Percentiles rank a stretch among this genome's conserved stretches.
These are phyloP conservation scores for Tulasnella sp. DNA, from an alignment of 768 basidiomycete genomes.

Conservation along the genomic window DNA sequence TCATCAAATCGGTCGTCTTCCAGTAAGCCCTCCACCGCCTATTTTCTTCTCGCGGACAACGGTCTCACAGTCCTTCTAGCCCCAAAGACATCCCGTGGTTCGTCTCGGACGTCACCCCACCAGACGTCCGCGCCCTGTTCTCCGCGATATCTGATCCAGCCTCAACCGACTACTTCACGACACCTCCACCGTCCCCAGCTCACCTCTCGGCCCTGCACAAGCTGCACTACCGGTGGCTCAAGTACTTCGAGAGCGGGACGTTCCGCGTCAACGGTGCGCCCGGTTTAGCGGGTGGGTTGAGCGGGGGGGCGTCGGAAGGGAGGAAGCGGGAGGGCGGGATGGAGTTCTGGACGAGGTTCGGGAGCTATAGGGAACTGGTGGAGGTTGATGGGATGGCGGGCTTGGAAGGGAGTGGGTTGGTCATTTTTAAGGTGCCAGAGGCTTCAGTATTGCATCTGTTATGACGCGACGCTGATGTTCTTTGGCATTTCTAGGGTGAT, in stretches of 20 bases:
- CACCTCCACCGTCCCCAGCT: neutral
- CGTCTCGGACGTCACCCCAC: constrained; percentile 85
- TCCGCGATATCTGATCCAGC: constrained; percentile 26
- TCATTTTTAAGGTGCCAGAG: constrained; percentile 65
- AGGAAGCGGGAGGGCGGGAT: constrained; percentile 17
- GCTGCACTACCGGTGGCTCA: constrained; percentile 62
- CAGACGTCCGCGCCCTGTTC: constrained; percentile 60
- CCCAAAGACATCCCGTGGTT: constrained; percentile 97
- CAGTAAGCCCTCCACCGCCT: constrained; percentile 46
- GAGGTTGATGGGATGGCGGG: constrained; percentile 38
- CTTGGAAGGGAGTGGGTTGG: constrained; percentile 48
- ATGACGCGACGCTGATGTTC: neutral
- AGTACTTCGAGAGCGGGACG: constrained; percentile 53
- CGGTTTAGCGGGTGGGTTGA: neutral
- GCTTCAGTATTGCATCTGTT: neutral
- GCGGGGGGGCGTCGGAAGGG: neutral
- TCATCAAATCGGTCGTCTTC: constrained; percentile 71
- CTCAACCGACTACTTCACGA: constrained; percentile 2
- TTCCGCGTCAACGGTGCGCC: constrained; percentile 62
- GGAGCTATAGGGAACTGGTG: constrained; percentile 55
- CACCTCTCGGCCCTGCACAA: constrained; percentile 28
- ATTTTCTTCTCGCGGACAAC: neutral
- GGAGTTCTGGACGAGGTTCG: constrained; percentile 64
- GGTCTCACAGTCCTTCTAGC: constrained; percentile 30
- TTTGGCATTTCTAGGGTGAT: constrained; percentile 47